Base-by-base conservation (phyloP, 2,329 filamentous ascomycete genomes). In the Diaporthe velutina region DNA sequence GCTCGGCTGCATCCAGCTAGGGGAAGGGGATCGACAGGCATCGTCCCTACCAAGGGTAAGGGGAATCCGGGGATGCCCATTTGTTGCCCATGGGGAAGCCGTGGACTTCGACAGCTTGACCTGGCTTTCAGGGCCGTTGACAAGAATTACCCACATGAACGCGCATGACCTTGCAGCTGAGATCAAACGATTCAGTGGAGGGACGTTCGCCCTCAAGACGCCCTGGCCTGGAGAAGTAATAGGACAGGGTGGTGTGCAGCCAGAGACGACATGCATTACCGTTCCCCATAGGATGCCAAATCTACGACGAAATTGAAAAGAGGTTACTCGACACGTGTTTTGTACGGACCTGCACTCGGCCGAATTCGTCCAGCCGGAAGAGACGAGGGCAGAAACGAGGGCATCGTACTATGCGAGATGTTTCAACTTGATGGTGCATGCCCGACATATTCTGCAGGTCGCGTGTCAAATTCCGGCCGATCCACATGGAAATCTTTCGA, bases 391-490 rank as follows among this genome's bases (percentile, higher is more conserved):
- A 19, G 64, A 22, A n/a, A 68, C 33, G 35, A 40, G 22, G 19
- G 33, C 45, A 28, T 10, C 35, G 48, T 54, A 54, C 45, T 68
- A 40, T 68, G 64, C n/a, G 30, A 54, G 45, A 28, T 68, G 64
- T 68, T 68, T 68, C 64, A 68, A 68, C 64, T 68, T 68, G 64
- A 68, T 68, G 30, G 64, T 40, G 33, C 33, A 33, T 68, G 48
- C 28, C 64, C 22, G 48, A 54, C 48, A 54, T 68, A 22, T 28
- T 35, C 48, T 68, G 64, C 64, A 68, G 33, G 33, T 54, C 64
- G 48, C 35, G 48, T 22, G 30, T 54, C 22, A 19, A 54, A 54
- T 22, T 30, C 64, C 30, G 45, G 64, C 13, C 45, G 64, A 68
- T 68, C 48, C 30, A 52, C 45, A 54, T 40, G 9, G n/a, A 13